These are phyloP conservation scores for Colletotrichum paranaense DNA, from an alignment of 2,329 filamentous ascomycete genomes.

Conservation along the genomic window DNA sequence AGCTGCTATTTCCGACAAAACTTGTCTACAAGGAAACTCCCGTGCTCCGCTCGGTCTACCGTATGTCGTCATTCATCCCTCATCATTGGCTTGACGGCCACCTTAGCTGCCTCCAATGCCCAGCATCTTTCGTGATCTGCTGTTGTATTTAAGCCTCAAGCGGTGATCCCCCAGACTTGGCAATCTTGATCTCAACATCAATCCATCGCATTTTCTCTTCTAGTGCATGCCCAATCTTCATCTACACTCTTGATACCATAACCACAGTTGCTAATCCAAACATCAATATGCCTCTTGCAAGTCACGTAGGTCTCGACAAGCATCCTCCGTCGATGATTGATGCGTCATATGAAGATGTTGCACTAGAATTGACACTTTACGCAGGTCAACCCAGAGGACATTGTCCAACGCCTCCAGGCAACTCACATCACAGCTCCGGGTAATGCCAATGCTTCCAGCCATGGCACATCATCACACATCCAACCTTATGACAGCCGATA, in stretches of 20 bases:
- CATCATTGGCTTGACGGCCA: slow-evolving; percentile 10
- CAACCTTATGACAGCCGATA: slow-evolving; percentile 70
- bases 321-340: background rate
- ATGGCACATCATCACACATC: slow-evolving; percentile 59
- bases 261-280: background rate
- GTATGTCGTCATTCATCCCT: slow-evolving; percentile 34
- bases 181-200: background rate
- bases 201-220: background rate
- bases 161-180: slow-evolving; percentile 1
- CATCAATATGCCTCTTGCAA: slow-evolving; percentile 34
- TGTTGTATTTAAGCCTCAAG: slow-evolving; percentile 26
- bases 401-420: slow-evolving; percentile 64
- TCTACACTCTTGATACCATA: background rate
- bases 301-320: slow-evolving; percentile 17
- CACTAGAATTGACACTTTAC: background rate
- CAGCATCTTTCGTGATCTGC: background rate
- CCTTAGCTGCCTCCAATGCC: background rate
- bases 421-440: slow-evolving; percentile 50
- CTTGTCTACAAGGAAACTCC: background rate
- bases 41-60: slow-evolving; percentile 12
- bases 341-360: background rate
- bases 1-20: background rate
- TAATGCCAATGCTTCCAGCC: slow-evolving; percentile 47
- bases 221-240: background rate
- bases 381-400: slow-evolving; percentile 66